Base-by-base conservation (phyloP, 306 rosid species). In the Pterocarpus macrocarpus region DNA sequence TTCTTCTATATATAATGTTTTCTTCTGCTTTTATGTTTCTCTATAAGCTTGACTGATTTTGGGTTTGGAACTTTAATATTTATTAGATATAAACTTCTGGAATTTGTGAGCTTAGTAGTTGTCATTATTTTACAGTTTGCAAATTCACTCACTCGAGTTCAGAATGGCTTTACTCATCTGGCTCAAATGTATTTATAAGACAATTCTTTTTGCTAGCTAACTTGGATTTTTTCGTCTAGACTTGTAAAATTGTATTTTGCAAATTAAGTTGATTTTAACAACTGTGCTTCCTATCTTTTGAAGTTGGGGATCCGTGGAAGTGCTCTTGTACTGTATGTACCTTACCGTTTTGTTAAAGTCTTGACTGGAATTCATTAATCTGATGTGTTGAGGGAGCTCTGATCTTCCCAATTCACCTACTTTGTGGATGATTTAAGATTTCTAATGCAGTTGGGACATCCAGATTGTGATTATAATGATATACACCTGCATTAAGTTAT, bases 331-430 rank as follows among this genome's bases (percentile, higher is more conserved):
- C 69, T 43, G 30, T 59, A 58, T 41, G 43, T 69, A 12, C 41
- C 41, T 45, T 69, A 30, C 55, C 55, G 39, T 56, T 58, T 22
- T 58, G 56, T 56, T 35, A 9, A 57, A 50, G 15, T 69, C 52
- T 79, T 79, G 71, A 59, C 63, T 45, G 3, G 66, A 65, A 53
- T 65, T 59, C 28, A 15, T 22, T 15, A 62, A 38, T 67, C 14
- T 67, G 47, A 56, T 78, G 49, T 52, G 39, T 30, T 14, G 71
- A 58, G 68, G 50, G 43, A 59, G 47, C 47, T 32, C 36, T 4
- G 16, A 8, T 53, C 28, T 76, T 11, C 57, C 52, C 17, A 53
- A 6, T 36, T 53, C 17, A 39, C 74, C 39, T 15, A 66, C 68
- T 66, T 55, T 14, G 0, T 55, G 68, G 34, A 78, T 55, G 62